Base-by-base conservation (phyloP, 495 filamentous ascomycete species). In the Penicillium goetzii region DNA sequence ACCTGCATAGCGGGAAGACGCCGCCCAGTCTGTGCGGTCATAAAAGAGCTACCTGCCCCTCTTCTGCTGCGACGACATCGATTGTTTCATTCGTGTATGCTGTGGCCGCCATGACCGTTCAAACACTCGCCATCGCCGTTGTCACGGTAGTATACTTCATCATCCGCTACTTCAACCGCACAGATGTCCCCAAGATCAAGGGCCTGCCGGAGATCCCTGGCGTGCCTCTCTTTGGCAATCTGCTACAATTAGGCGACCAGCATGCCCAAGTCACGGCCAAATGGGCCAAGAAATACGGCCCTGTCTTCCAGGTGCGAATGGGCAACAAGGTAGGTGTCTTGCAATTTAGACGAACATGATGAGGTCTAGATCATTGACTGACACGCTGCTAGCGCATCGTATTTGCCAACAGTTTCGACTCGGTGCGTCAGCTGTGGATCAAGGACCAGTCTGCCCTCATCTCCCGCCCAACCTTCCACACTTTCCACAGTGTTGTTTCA, bases 401-500 rank as follows among this genome's bases (percentile, higher is more conserved):
- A 0, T 88, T 90, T 64, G 87, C 88, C 52, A 91, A 91, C 71
- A 85, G 83, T 47, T 88, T 89, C 63, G 87, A 88, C 33, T 84
- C 87, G 1, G 87, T 90, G 25, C 81, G 83, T 30, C 82, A 89
- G 53, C 75, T 91, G 6, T 91, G 88, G 87, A 87, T 90, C 65
- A 89, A 85, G 47, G 88, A 91, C 60, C 86, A 88, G 67, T 87
- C 86, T 0, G 84, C 87, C n/a, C 78, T 90, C 30, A 89, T 90
- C 66, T 90, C 87, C 3, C 82, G 89, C 8, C 89, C 89, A 0
- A 89, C 80, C 0, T 85, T 90, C 58, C 87, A 90, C 69, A 90
- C 88, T 1, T 90, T 90, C 78, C 89, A 91, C 67, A 87, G 79
- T 36, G 88, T 90, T 7, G 87, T 90, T 8, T 89, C 87, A 43